These are phyloP conservation scores for Hanseniaspora occidentalis DNA, from an alignment of 805 yeast genomes.

Conservation along the genomic window DNA sequence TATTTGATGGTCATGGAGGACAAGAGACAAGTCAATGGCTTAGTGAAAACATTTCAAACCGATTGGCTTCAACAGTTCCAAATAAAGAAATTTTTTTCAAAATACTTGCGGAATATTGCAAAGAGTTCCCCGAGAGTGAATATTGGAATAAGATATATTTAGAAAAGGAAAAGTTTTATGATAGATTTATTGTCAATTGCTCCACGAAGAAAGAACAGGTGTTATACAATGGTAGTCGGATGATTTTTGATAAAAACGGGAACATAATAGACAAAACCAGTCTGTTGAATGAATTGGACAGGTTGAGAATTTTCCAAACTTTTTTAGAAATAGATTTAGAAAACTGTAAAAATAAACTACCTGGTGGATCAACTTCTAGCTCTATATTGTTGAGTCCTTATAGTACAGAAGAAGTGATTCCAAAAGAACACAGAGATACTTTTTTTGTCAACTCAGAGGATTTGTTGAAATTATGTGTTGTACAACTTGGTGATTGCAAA, in stretches of 20 bases:
- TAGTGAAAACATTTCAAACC: slow-evolving; percentile 36
- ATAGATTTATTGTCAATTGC: slow-evolving; percentile 23
- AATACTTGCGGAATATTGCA: slow-evolving; percentile 39
- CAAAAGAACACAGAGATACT: slow-evolving; percentile 25
- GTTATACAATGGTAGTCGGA: slow-evolving; percentile 21
- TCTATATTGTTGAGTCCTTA: slow-evolving; percentile 35
- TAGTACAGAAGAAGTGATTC: slow-evolving; percentile 9
- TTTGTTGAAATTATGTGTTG: slow-evolving; percentile 55
- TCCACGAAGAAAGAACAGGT: slow-evolving; percentile 25
- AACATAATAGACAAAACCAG: slow-evolving; percentile 25
- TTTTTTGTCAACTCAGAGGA: slow-evolving; percentile 45
- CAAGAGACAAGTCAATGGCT: slow-evolving; percentile 56
- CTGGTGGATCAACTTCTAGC: slow-evolving; percentile 65
- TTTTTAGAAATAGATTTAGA: slow-evolving; percentile 21
- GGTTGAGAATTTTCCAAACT: slow-evolving; percentile 19
- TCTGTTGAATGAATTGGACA: slow-evolving; percentile 20
- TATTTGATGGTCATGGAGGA: slow-evolving; percentile 96
- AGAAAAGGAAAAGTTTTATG: slow-evolving; percentile 27
- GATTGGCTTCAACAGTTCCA: slow-evolving; percentile 33
- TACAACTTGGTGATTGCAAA: slow-evolving; percentile 89
- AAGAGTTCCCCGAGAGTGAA: slow-evolving; percentile 37
- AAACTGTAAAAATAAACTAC: slow-evolving; percentile 16
- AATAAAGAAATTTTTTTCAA: slow-evolving; percentile 26
- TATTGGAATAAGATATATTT: slow-evolving; percentile 76
- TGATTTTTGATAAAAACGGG: slow-evolving; percentile 26